Percentiles rank a stretch among this genome's conserved stretches.
phyloP scores from a whole-genome alignment of 768 basidiomycete species.

The Panaeolus cyanescens region DNA sequence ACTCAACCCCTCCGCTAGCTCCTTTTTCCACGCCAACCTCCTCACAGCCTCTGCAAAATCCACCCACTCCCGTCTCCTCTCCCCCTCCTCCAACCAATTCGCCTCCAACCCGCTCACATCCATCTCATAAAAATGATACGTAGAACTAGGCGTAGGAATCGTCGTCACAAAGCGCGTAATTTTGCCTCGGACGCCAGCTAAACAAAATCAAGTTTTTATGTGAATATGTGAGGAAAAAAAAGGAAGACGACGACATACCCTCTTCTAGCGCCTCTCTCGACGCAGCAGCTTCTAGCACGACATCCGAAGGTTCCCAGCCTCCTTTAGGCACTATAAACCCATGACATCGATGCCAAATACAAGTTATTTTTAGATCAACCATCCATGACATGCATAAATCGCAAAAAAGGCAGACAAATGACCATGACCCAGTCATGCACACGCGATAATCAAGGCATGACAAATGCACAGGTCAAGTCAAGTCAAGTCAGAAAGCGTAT shows the following conservation, averaged over 20 bases:
- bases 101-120: slow-evolving; percentile 77
- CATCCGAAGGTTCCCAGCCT: slow-evolving; percentile 86
- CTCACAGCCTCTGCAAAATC: slow-evolving; percentile 80
- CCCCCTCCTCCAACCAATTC: slow-evolving; percentile 80
- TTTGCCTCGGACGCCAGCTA: slow-evolving; percentile 87
- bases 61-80: slow-evolving; percentile 86
- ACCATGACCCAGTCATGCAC: background rate
- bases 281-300: slow-evolving; percentile 82
- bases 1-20: slow-evolving; percentile 47
- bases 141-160: slow-evolving; percentile 75
- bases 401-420: too few species aligned
- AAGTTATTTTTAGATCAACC: background rate
- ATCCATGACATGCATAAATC: background rate
- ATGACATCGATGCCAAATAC: background rate
- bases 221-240: slow-evolving; percentile 3
- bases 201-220: slow-evolving; percentile 21
- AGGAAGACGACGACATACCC: slow-evolving; percentile 52
- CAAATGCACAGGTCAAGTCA: too few species aligned
- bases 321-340: slow-evolving; percentile 79
- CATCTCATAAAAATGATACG: slow-evolving; percentile 90
- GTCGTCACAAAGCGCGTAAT: slow-evolving; percentile 87
- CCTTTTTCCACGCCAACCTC: slow-evolving; percentile 82
- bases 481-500: background rate
- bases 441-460: background rate
- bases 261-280: slow-evolving; percentile 93